Percentiles rank a stretch among this genome's conserved stretches.
phyloP scores from a whole-genome alignment of 306 rosid genomes.

The Gleditsia sinensis region DNA sequence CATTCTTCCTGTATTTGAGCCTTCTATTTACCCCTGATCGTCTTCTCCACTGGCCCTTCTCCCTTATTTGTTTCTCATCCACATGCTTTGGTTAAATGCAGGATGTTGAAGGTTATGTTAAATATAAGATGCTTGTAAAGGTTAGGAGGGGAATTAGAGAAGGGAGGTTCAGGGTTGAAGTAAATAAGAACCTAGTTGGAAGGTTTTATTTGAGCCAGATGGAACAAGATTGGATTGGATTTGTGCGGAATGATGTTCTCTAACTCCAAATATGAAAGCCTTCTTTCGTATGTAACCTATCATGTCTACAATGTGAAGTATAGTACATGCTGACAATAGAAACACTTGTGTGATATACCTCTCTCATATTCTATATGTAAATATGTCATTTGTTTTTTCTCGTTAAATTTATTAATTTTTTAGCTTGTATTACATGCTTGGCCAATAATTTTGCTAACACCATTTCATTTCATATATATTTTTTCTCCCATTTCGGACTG shows the following conservation, averaged over 20 bases:
- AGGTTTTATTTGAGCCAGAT: constrained; percentile 38
- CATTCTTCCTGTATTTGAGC: constrained; percentile 7
- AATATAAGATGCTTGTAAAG: constrained; percentile 45
- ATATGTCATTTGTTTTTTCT: background rate
- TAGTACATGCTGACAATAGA: no score
- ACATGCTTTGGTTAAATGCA: constrained; percentile 32
- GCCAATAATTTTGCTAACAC: background rate
- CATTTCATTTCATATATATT: background rate
- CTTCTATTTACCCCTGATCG: background rate
- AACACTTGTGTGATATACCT: background rate
- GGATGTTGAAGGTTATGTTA: constrained; percentile 55
- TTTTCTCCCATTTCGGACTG: no score
- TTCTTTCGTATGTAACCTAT: background rate
- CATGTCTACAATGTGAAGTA: background rate
- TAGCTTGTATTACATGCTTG: background rate
- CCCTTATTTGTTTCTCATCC: background rate
- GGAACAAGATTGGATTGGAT: constrained; percentile 28
- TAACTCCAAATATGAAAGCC: background rate
- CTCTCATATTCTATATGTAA: background rate
- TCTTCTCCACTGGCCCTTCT: background rate
- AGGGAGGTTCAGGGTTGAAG: constrained; percentile 43
- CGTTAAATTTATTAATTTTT: no score
- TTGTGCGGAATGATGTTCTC: constrained; percentile 15
- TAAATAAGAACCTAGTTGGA: constrained; percentile 33
- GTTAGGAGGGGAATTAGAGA: constrained; percentile 41